phyloP scores from a whole-genome alignment of 106 monocot species.

The Vanilla planifolia region DNA sequence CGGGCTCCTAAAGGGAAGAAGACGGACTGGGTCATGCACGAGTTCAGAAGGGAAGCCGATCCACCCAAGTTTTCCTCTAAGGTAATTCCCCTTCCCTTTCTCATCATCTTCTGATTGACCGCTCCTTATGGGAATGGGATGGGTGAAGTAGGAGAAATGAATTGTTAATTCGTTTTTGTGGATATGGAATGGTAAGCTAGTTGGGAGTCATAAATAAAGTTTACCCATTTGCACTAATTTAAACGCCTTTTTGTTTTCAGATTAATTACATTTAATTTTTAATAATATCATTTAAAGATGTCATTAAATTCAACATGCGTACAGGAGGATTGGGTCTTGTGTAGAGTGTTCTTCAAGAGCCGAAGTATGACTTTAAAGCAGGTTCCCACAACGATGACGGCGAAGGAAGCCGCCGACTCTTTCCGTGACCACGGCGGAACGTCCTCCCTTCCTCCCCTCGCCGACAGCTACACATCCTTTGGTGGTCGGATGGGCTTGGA shows the following conservation, averaged over 20 bases:
- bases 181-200: no score
- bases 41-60: constrained; percentile 17
- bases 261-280: no score
- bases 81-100: constrained; percentile 1
- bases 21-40: constrained; percentile 47
- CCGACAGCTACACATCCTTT: constrained; percentile 44
- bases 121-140: background rate
- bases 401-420: constrained; percentile 5
- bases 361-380: constrained; percentile 16
- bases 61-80: constrained; percentile 6
- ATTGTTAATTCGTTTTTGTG: no score
- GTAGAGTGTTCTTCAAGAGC: constrained; percentile 74
- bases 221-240: no score
- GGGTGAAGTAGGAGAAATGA: no score
- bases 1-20: constrained; percentile 43
- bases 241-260: no score
- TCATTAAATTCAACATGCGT: no score
- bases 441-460: constrained; percentile 57
- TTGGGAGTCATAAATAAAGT: no score
- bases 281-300: no score
- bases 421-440: constrained; percentile 23
- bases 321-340: constrained; percentile 86
- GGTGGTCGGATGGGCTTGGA: constrained; percentile 15
- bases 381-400: no score
- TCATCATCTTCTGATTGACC: background rate